phyloP scores from a whole-genome alignment of 2,329 filamentous ascomycete species.

The Colletotrichum sp. region DNA sequence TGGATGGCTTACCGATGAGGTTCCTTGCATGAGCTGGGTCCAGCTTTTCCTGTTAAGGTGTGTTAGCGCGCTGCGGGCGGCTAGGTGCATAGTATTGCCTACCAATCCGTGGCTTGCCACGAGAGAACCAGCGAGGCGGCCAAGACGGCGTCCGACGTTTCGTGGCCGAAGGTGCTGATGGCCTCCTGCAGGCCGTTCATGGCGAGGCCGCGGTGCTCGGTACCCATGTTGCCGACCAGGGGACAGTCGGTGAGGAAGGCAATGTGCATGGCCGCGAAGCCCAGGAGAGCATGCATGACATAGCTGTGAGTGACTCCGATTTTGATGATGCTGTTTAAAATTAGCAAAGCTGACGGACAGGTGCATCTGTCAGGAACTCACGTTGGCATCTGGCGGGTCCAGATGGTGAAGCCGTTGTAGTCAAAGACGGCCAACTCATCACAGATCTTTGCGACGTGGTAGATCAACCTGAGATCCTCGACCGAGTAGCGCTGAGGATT shows the following conservation, averaged over 20 bases:
- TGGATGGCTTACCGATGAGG: slow-evolving; percentile 73
- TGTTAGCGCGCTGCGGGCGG: slow-evolving; percentile 38
- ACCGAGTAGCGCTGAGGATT: slow-evolving; percentile 75
- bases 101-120: slow-evolving; percentile 98
- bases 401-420: slow-evolving; percentile 85
- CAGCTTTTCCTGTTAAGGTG: slow-evolving; percentile 75
- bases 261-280: slow-evolving; percentile 93
- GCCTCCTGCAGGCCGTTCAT: slow-evolving; percentile 88
- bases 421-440: slow-evolving; percentile 79
- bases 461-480: slow-evolving; percentile 85
- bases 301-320: slow-evolving; percentile 83
- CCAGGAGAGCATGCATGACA: slow-evolving; percentile 92
- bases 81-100: slow-evolving; percentile 48
- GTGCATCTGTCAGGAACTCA: slow-evolving; percentile 52
- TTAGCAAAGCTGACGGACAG: neutral
- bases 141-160: slow-evolving; percentile 89
- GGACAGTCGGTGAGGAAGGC: slow-evolving; percentile 87
- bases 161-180: slow-evolving; percentile 81
- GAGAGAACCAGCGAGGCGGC: slow-evolving; percentile 91
- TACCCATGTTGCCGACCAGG: slow-evolving; percentile 85
- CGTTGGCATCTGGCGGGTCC: slow-evolving; percentile 93
- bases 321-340: slow-evolving; percentile 69
- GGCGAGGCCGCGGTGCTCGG: slow-evolving; percentile 85
- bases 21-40: slow-evolving; percentile 91
- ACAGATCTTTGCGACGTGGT: slow-evolving; percentile 87